phyloP scores from a whole-genome alignment of 1,284 basidiomycete species.

The Naganishia sp. region DNA sequence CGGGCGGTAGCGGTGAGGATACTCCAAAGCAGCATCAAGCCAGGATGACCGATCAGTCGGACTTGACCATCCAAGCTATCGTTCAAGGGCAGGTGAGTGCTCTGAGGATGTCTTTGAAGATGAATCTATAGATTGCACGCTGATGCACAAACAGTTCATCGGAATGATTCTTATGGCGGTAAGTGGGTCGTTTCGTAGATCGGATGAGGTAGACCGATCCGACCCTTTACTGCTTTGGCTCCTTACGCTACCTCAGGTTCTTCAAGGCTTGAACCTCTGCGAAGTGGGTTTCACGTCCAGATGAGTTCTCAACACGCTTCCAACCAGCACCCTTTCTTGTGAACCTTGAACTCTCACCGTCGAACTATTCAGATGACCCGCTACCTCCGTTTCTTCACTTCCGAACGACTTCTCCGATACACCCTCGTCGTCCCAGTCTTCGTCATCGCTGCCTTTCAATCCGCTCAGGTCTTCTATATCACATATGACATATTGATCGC shows the following conservation, averaged over 20 bases:
- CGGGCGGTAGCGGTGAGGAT: no score
- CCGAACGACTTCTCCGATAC: conserved; percentile 19
- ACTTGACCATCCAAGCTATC: conserved; percentile 10
- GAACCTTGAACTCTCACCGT: background rate
- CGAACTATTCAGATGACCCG: conserved; percentile 2
- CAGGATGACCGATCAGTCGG: conserved; percentile 6
- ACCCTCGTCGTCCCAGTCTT: conserved; percentile 13
- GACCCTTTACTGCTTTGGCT: no score
- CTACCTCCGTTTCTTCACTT: conserved; percentile 11
- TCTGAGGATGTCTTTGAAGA: no score
- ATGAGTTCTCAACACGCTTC: no score
- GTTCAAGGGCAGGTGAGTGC: conserved; percentile 8
- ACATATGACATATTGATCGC: conserved; percentile 14
- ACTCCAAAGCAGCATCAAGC: background rate
- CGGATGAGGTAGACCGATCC: background rate
- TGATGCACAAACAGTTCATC: background rate
- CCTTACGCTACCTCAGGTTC: background rate
- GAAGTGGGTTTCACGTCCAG: background rate
- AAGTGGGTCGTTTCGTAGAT: background rate
- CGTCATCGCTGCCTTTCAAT: conserved; percentile 18
- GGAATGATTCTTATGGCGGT: conserved; percentile 26
- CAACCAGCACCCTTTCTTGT: no score
- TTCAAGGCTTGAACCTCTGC: conserved; percentile 25
- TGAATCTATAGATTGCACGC: no score
- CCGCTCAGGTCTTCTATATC: conserved; percentile 17